Base-by-base conservation (phyloP, 345 rosid genomes). In the Salix arbutifolia region DNA sequence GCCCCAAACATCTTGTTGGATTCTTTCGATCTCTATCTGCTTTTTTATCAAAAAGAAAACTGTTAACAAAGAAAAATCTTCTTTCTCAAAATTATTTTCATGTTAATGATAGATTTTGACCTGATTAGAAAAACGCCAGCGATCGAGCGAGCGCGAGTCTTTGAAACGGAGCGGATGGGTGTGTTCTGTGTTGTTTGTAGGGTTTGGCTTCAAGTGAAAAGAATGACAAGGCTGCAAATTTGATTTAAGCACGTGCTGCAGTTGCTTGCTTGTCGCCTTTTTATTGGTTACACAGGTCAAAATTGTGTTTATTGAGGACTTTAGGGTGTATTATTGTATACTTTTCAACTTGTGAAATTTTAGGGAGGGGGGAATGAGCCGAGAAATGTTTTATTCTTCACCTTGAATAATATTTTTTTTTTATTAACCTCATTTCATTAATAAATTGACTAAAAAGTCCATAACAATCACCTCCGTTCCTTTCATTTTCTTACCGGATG, bases 1-100 rank as follows among this genome's bases (percentile, higher is more conserved):
- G 70, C 35, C 5, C 74, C 74, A 25, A 76, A 31, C 79, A 76
- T 76, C 61, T 18, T 69, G 9, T 19, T n/a, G 38, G 58, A 52
- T 31, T 37, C 5, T 68, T 30, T 70, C 28, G 58, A 61, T 76
- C 71, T 75, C 50, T 75, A 52, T 52, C 58, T 52, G 58, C n/a
- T 52, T 19, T 52, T 52, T 52, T 52, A 33, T 52, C 9, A 46
- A 1, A 46, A 13, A 46, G 4, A 19, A 52, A 52, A 19, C 58
- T 52, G 58, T 52, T 18, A 19, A 52, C 9, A 52, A 52, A 52
- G 19, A 52, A 5, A 52, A 19, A 52, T 18, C 4, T 19, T 19
- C 50, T 46, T 46, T 40, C 12, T 40, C 50, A 46, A 46, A 19
- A 19, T 18, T 52, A 52, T 5, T 18, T 18, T 6, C 7, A 19